A percentile compares a stretch with the other conserved stretches of the same genome.
phyloP scores from a whole-genome alignment of 768 basidiomycete species.

The Kwoniella pini region DNA sequence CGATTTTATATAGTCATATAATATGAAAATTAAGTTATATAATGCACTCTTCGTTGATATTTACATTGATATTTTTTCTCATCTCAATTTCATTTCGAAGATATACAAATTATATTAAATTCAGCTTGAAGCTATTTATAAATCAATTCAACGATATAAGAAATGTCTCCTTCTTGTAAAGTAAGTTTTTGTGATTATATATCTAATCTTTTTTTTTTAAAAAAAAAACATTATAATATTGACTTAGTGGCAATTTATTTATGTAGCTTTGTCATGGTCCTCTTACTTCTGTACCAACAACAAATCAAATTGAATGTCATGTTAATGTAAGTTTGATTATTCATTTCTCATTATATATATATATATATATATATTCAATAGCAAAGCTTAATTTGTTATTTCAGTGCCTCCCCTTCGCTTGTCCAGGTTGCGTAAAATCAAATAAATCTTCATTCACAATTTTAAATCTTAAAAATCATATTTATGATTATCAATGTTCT shows the following conservation, averaged over 20 bases:
- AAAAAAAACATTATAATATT: no score
- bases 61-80: no score
- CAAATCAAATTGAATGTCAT: slow-evolving; percentile 20
- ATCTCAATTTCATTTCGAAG: no score
- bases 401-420: slow-evolving; percentile 29
- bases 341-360: not conserved
- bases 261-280: slow-evolving; percentile 29
- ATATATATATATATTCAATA: no score
- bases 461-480: slow-evolving; percentile 23
- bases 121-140: not conserved
- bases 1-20: not conserved
- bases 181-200: slow-evolving; percentile 17
- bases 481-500: slow-evolving; percentile 27
- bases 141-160: not conserved
- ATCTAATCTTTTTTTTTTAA: no score
- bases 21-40: not conserved
- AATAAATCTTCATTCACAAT: slow-evolving; percentile 19
- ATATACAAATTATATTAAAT: not conserved
- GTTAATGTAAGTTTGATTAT: slow-evolving; percentile 21
- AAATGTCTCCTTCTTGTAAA: slow-evolving; percentile 18
- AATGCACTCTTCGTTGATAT: slow-evolving; percentile 6
- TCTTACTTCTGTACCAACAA: slow-evolving; percentile 16
- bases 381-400: no score
- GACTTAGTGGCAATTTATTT: not conserved
- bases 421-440: slow-evolving; percentile 21